Percentiles rank a stretch among this genome's conserved stretches.
Conservation (phyloP, 1,284 basidiomycete species). For the Cystobasidium slooffiae region DNA sequence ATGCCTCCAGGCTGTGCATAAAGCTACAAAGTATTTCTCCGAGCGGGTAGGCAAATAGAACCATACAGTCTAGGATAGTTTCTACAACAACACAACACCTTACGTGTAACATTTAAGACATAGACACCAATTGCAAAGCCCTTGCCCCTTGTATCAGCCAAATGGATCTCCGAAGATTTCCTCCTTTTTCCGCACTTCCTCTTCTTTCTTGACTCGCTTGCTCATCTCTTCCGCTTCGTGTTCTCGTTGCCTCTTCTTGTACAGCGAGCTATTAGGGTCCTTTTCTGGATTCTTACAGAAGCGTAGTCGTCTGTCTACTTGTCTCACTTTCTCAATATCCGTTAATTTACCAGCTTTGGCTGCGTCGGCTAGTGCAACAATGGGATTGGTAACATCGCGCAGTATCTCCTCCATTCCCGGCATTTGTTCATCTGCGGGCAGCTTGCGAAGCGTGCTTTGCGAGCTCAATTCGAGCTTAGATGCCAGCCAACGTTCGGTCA, state of each 20-base stretch:
- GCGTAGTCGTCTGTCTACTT: constrained; percentile 80
- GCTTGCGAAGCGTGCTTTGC: background rate
- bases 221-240: constrained; percentile 17
- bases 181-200: constrained; percentile 13
- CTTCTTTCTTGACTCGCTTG: constrained; percentile 36
- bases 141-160: background rate
- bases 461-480: constrained; percentile 42
- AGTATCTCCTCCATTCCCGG: constrained; percentile 54
- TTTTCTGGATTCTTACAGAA: constrained; percentile 92
- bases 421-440: constrained; percentile 9
- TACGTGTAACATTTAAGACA: background rate
- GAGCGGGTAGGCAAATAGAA: constrained; percentile 31
- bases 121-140: too few species aligned
- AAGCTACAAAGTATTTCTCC: constrained; percentile 63
- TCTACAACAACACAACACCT: constrained; percentile 2
- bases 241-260: constrained; percentile 37
- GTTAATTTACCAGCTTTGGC: constrained; percentile 64
- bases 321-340: constrained; percentile 76
- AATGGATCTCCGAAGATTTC: constrained; percentile 35
- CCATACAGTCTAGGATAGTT: background rate
- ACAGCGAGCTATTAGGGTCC: constrained; percentile 78
- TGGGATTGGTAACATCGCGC: constrained; percentile 61
- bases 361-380: constrained; percentile 66
- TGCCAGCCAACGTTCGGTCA: constrained; percentile 68
- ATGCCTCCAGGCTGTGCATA: constrained; percentile 74